phyloP scores from a whole-genome alignment of 495 filamentous ascomycete species.

The Sordaria brevicollis region DNA sequence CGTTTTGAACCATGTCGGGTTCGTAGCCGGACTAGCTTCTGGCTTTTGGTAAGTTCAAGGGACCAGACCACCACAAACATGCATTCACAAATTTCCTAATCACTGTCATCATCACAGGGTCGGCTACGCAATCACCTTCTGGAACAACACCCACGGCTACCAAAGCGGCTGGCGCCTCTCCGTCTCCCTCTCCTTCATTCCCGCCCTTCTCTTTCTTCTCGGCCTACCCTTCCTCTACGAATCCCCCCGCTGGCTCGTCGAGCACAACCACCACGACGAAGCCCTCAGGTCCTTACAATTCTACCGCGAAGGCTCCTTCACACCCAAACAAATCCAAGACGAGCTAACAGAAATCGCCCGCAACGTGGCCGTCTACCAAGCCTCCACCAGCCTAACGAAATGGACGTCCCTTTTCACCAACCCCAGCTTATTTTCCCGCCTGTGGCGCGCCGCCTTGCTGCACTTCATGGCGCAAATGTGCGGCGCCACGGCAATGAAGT shows the following conservation, averaged over 20 bases:
- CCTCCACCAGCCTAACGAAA: conserved; percentile 13
- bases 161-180: conserved; percentile 37
- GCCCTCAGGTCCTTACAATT: conserved; percentile 30
- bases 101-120: conserved; percentile 21
- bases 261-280: conserved; percentile 26
- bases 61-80: not conserved
- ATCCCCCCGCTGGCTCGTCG: conserved; percentile 42
- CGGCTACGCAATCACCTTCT: conserved; percentile 35
- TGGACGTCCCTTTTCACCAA: conserved; percentile 32
- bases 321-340: conserved; percentile 19
- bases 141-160: conserved; percentile 19
- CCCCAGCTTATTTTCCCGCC: conserved; percentile 25
- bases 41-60: conserved; percentile 48
- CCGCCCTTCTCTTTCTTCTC: conserved; percentile 30
- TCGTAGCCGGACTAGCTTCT: conserved; percentile 38
- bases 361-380: conserved; percentile 23
- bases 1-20: conserved; percentile 47
- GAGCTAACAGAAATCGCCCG: conserved; percentile 29
- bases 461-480: conserved; percentile 47
- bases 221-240: conserved; percentile 41
- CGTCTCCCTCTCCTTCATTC: conserved; percentile 33
- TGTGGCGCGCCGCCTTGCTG: conserved; percentile 37
- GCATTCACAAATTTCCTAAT: not conserved
- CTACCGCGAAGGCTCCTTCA: conserved; percentile 34
- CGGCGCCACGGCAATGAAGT: conserved; percentile 46